Evolutionary conservation across 2,329 filamentous ascomycete species (phyloP).

Genomic region (Cytospora piceicola): DNA sequence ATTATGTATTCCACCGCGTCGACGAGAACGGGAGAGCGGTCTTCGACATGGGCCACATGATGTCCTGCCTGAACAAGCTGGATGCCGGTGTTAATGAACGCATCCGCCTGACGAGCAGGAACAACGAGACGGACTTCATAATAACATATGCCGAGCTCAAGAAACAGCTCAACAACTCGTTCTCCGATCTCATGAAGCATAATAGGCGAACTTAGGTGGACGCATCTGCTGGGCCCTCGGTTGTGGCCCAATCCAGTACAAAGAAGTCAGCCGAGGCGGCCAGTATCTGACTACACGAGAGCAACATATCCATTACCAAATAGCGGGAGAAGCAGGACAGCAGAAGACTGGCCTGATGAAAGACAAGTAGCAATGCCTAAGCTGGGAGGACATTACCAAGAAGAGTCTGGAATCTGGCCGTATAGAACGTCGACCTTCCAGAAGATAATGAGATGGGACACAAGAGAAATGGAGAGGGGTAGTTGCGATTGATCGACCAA

Average conservation of each 20-base stretch:
- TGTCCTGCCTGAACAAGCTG: constrained; percentile 86
- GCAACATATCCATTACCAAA: background rate
- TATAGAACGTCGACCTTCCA: background rate
- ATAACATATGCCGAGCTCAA: constrained; percentile 90
- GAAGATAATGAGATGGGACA: background rate
- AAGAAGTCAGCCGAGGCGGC: background rate
- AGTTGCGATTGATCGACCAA: background rate
- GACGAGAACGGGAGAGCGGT: constrained; percentile 82
- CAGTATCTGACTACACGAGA: background rate
- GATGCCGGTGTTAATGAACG: constrained; percentile 89
- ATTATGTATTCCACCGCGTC: constrained; percentile 97
- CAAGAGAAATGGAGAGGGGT: background rate
- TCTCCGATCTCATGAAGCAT: constrained; percentile 60
- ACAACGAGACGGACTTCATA: constrained; percentile 87
- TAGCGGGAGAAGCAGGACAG: background rate
- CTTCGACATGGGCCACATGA: constrained; percentile 84
- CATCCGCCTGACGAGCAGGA: constrained; percentile 82
- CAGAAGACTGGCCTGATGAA: background rate
- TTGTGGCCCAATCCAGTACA: background rate
- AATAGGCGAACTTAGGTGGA: constrained; percentile 30
- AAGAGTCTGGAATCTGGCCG: background rate
- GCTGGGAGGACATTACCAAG: background rate
- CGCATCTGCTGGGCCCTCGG: background rate
- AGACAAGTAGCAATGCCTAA: background rate
- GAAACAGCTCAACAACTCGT: constrained; percentile 62